Evolutionary conservation across 306 rosid genomes (phyloP).

Genomic region (Luffa aegyptiaca): DNA sequence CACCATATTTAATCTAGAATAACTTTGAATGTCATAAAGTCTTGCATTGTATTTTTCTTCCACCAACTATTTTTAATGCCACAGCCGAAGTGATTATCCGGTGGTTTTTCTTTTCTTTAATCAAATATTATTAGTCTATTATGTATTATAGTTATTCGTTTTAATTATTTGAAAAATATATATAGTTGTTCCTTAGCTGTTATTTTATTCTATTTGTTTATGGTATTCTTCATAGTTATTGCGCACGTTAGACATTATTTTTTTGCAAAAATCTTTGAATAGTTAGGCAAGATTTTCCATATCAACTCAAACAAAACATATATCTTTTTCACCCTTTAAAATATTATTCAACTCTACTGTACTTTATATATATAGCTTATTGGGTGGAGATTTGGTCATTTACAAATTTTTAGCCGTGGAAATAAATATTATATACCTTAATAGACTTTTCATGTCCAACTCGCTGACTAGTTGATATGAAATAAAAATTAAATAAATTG

Average conservation of each 20-base stretch:
- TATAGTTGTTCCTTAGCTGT: no score
- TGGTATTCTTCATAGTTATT: background rate
- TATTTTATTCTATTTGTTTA: no score
- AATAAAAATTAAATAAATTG: no score
- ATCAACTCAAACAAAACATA: background rate
- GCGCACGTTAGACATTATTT: background rate
- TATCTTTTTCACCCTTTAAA: background rate
- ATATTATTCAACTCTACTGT: no score
- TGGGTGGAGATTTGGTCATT: background rate
- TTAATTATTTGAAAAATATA: no score
- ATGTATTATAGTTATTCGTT: no score
- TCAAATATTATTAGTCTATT: background rate
- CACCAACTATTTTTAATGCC: background rate
- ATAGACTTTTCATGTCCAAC: no score
- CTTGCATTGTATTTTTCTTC: background rate
- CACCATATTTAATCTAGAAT: background rate
- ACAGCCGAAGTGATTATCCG: background rate
- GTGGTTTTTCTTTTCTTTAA: no score
- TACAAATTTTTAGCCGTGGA: background rate
- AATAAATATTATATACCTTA: no score
- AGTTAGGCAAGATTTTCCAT: background rate
- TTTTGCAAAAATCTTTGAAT: background rate
- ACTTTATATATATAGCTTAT: background rate
- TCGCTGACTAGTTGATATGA: no score
- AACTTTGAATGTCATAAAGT: background rate